Evolutionary conservation across 768 basidiomycete genomes (phyloP).

Genomic region (Mycena galopus): DNA sequence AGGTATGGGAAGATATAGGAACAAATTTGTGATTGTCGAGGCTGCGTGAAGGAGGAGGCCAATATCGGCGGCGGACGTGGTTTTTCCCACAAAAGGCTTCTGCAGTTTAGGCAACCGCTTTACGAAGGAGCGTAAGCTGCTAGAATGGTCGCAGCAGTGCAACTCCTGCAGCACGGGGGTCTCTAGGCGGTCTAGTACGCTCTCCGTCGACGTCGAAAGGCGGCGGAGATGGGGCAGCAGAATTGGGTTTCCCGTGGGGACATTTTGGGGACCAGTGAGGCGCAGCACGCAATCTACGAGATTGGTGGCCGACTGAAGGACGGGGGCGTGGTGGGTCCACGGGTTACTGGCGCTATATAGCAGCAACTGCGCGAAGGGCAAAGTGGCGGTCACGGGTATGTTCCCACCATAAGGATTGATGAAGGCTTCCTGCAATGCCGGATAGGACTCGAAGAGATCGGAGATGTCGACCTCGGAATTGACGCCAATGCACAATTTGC

Average conservation of each 20-base stretch:
- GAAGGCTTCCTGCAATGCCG: background rate
- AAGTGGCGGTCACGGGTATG: background rate
- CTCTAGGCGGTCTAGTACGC: background rate
- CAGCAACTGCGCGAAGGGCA: slow-evolving; percentile 3
- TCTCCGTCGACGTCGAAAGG: slow-evolving; percentile 1
- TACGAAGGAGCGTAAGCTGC: background rate
- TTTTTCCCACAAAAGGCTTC: background rate
- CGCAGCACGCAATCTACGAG: slow-evolving; percentile 15
- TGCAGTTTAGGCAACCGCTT: background rate
- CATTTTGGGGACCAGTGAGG: background rate
- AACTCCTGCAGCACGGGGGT: slow-evolving; percentile 1
- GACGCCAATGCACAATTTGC: background rate
- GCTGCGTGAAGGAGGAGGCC: slow-evolving; percentile 10
- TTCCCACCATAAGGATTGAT: background rate
- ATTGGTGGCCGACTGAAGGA: background rate
- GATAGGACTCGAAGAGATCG: slow-evolving; percentile 1
- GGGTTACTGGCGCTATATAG: background rate
- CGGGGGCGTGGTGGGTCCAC: background rate
- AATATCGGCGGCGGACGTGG: background rate
- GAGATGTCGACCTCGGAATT: background rate
- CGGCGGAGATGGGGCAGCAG: slow-evolving; percentile 8
- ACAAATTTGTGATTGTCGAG: slow-evolving; percentile 2
- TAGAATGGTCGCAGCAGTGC: background rate
- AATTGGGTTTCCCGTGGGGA: background rate
- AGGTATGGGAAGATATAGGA: background rate